Conservation (phyloP, 768 basidiomycete genomes). For the Kwoniella bestiolae region DNA sequence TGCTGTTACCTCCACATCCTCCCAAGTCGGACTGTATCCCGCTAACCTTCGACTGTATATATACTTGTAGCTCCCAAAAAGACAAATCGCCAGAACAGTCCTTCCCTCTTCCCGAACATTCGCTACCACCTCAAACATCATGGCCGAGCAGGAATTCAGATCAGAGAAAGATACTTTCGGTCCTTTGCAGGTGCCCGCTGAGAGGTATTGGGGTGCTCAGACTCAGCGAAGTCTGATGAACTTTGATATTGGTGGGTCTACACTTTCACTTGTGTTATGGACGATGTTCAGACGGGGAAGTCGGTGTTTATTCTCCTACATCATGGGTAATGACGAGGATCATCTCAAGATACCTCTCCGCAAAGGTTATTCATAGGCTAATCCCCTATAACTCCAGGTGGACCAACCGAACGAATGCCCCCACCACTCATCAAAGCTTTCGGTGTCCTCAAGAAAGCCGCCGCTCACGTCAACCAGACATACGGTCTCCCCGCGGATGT, state of each 20-base stretch:
- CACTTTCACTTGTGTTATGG: neutral
- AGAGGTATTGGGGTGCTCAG: constrained; percentile 97
- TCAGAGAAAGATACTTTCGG: constrained; percentile 94
- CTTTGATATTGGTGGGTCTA: constrained; percentile 82
- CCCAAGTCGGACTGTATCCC: neutral
- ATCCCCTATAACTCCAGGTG: too few relatives aligned
- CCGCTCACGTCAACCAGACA: constrained; percentile 80
- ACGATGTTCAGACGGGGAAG: neutral
- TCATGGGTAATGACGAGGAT: too few relatives aligned
- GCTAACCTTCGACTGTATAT: neutral
- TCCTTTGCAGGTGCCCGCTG: constrained; percentile 82
- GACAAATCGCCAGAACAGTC: constrained; percentile 25
- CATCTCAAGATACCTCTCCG: too few relatives aligned
- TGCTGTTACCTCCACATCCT: constrained; percentile 2
- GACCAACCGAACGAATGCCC: constrained; percentile 88
- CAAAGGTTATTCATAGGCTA: too few relatives aligned
- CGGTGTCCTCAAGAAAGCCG: constrained; percentile 96
- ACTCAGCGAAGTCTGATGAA: constrained; percentile 97
- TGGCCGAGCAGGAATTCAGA: constrained; percentile 62
- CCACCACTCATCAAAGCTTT: constrained; percentile 97
- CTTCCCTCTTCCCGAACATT: constrained; percentile 23
- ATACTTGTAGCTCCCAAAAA: constrained; percentile 29
- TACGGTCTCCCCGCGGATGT: constrained; percentile 91
- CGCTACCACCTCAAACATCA: constrained; percentile 27
- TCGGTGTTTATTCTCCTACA: neutral